Evolutionary conservation across 306 rosid species (phyloP), one percentile per base, ranked within the genome.

Genomic region (Castanopsis chinensis): DNA sequence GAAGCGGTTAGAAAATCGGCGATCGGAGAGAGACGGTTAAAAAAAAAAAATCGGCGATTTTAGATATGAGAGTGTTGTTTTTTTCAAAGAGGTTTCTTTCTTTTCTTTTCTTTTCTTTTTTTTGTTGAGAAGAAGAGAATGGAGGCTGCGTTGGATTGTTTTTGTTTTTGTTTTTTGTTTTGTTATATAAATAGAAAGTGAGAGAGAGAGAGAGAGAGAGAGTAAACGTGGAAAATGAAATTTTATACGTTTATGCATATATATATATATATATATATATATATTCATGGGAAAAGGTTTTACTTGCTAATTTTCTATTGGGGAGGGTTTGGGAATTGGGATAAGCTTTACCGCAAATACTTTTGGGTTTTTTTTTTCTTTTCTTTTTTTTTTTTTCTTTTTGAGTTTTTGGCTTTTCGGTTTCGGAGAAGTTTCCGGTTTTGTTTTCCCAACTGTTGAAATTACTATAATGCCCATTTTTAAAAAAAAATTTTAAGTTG

Each of bases 401-500:
- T 49, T 49, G 4, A 78, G 11, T n/a, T 12, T 59, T 78, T 69
- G 52, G 52, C 77, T 78, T 84, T 76, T 75, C 30, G 23, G 32
- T 55, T 33, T 37, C 20, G 25, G 56, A 76, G 71, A 27, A 72
- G 23, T 58, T 1, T 61, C 32, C 55, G 11, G 9, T 33, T 20
- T 81, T 45, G 52, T 14, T 45, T 45, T 45, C 41, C 81, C 55
- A 64, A 35, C 72, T 1, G 3, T 1, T 8, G 11, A 10, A 68
- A 73, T 83, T 45, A 85, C 86, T 37, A 7, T 49, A 64, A 4
- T 76, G 19, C 79, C 88, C 86, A n/a, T n/a, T n/a, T n/a, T n/a
- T n/a, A n/a, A n/a, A n/a, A n/a, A n/a, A n/a, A n/a, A n/a, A n/a
- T n/a, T n/a, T 41, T 8, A 8, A 41, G 45, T 41, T 41, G 45